Evolutionary conservation across 1,139 yeast species (phyloP), one percentile per base, ranked within the genome.

Genomic region (Lodderomyces beijingensis): DNA sequence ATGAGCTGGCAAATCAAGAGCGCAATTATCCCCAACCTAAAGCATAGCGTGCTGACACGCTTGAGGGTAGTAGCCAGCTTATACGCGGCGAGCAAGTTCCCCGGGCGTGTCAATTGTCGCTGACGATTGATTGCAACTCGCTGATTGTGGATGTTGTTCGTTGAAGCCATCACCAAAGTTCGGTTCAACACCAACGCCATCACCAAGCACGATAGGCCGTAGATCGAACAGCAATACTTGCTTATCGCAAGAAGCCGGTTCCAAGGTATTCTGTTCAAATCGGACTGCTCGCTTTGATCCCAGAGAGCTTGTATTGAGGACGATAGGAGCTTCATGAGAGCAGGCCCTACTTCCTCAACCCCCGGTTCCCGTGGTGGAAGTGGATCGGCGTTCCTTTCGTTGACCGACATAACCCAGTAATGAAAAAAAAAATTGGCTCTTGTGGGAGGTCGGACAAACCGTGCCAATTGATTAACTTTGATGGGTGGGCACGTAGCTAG

Each of bases 121-220:
- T 41, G 34, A 27, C 52, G 26, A 37, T 43, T 39, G 3, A 51
- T 45, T 5, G 47, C 45, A 24, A 42, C 20, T 32, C 52, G 59
- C 31, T 54, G 60, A 16, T 39, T 34, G 13, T 53, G 44, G 25
- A 48, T 40, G n/a, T 44, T 47, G 42, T 82, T 62, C 0, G 82
- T 69, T 5, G 82, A 70, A 0, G 88, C 88, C 58, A 81, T 74
- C 5, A 77, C 79, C 36, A 76, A 60, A 0, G 85, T 79, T 35
- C 89, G 57, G 51, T 82, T 81, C 49, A 81, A 58, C 1, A 80
- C 49, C 3, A 81, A 63, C 0, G 87, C 85, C 69, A 81, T 77
- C 8, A 72, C 56, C 65, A 81, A 70, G 52, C 88, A 53, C 30
- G 62, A 37, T 8, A 63, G 39, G 1, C 69, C 70, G 36, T 64